These are phyloP conservation scores for Aspergillus baeticus DNA, from an alignment of 495 filamentous ascomycete species.

Conservation along the genomic window DNA sequence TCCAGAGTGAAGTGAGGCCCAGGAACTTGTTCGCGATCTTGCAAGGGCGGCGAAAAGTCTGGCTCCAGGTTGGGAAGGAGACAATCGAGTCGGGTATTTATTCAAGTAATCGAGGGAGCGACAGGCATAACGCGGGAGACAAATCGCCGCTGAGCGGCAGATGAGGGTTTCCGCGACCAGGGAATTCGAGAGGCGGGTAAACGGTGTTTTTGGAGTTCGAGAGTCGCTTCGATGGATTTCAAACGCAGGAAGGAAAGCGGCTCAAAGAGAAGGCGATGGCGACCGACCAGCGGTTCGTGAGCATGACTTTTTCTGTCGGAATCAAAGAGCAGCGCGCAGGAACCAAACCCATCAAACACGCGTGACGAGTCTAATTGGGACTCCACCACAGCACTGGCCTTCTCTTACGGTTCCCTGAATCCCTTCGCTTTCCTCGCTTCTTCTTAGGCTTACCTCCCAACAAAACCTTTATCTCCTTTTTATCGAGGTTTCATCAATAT, in stretches of 20 bases:
- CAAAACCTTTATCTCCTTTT: no score
- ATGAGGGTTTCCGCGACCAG: background rate
- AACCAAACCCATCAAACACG: conserved; percentile 15
- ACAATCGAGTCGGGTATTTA: background rate
- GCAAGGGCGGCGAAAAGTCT: background rate
- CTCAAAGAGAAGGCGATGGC: background rate
- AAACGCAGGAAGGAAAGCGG: background rate
- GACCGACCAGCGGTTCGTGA: conserved; percentile 6
- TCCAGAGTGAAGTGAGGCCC: background rate
- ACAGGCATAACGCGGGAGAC: conserved; percentile 5
- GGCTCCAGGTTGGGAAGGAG: background rate
- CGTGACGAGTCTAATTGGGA: background rate
- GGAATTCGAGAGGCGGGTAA: background rate
- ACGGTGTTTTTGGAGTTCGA: background rate
- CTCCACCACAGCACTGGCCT: background rate
- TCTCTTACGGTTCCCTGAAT: background rate
- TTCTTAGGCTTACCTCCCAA: no score
- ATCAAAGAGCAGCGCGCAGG: conserved; percentile 1
- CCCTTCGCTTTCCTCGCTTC: background rate
- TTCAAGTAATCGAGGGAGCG: conserved; percentile 11
- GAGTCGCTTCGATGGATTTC: background rate
- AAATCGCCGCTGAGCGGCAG: conserved; percentile 7
- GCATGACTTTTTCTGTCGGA: conserved; percentile 8
- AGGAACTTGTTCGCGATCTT: background rate
- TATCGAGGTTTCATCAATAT: no score